Evolutionary conservation across 768 basidiomycete species (phyloP).

Genomic region (Lactarius indigo): DNA sequence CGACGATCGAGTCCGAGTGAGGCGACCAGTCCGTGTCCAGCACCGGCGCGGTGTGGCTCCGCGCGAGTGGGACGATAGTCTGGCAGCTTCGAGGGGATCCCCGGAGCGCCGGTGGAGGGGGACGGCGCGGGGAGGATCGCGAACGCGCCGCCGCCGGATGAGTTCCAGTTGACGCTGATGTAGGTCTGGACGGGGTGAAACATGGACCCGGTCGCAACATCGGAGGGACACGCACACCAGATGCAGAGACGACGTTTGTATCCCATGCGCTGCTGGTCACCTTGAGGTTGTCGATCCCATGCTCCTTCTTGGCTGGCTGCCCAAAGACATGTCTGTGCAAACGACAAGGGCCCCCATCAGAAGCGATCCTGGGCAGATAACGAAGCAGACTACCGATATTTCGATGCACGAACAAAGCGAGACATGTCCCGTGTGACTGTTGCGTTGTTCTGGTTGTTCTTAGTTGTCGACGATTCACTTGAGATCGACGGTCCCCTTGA

Average conservation of each 20-base stretch:
- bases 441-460: neutral
- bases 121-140: constrained; percentile 87
- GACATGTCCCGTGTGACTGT: constrained; percentile 49
- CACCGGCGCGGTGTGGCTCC: constrained; percentile 78
- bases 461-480: neutral
- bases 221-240: constrained; percentile 51
- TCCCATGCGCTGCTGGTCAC: constrained; percentile 92
- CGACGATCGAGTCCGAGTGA: constrained; percentile 87
- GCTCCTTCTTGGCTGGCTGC: constrained; percentile 80
- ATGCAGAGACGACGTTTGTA: constrained; percentile 86
- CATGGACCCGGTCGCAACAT: neutral
- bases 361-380: constrained; percentile 12
- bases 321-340: constrained; percentile 82
- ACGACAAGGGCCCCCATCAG: neutral
- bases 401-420: constrained; percentile 80
- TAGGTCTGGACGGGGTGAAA: constrained; percentile 41
- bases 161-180: constrained; percentile 91
- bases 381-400: constrained; percentile 62
- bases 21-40: constrained; percentile 98
- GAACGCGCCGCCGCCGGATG: constrained; percentile 91
- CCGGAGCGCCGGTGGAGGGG: constrained; percentile 52
- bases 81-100: constrained; percentile 76
- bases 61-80: constrained; percentile 89
- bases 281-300: constrained; percentile 78
- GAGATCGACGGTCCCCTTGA: neutral